phyloP scores from a whole-genome alignment of 352 stramenopile species.

The Phytophthora pseudosyringae region DNA sequence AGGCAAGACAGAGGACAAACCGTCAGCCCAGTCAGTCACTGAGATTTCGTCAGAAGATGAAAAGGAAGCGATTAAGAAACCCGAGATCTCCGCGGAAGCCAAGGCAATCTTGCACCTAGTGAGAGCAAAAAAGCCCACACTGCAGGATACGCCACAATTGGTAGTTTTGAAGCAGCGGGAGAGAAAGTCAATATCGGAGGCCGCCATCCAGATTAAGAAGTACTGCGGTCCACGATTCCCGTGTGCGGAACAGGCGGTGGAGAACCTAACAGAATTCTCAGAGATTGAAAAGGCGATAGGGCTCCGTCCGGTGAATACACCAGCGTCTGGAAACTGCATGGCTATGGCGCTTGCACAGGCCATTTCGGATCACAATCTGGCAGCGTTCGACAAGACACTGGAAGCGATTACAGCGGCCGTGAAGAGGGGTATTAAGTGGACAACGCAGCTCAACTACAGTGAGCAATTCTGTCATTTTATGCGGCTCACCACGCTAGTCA shows the following conservation, averaged over 20 bases:
- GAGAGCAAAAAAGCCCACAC: background rate
- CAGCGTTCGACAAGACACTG: background rate
- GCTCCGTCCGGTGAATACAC: background rate
- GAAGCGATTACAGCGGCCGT: background rate
- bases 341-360: constrained; percentile 15
- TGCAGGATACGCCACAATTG: background rate
- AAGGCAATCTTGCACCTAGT: background rate
- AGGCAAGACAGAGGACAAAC: background rate
- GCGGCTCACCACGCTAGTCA: background rate
- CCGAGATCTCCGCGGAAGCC: background rate
- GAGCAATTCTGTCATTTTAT: constrained; percentile 6
- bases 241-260: too few relatives aligned
- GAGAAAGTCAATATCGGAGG: background rate
- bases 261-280: background rate
- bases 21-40: background rate
- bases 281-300: background rate
- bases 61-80: background rate
- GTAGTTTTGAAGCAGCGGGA: constrained; percentile 6
- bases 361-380: background rate
- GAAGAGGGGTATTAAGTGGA: background rate
- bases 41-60: background rate
- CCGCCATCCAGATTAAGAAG: too few relatives aligned
- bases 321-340: constrained; percentile 4
- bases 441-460: background rate
- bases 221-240: too few relatives aligned